Percentiles rank a stretch among this genome's conserved stretches.
Evolutionary conservation across 1,284 basidiomycete genomes (phyloP).

Genomic region (Puccinia sorghi): DNA sequence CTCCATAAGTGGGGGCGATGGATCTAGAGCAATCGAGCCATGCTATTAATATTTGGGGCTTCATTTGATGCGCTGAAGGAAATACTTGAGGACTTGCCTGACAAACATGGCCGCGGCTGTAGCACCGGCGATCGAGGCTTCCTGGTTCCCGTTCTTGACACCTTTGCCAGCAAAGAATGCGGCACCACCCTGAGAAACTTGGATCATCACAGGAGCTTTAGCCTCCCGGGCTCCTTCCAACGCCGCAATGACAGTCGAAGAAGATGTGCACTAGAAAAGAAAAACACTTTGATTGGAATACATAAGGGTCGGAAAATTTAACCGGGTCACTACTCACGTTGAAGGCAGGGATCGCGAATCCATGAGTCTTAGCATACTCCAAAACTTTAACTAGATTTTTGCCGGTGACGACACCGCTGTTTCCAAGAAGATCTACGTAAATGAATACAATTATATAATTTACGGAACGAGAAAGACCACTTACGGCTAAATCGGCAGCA

Average conservation of each 20-base stretch:
- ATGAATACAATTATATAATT: background rate
- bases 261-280: constrained; percentile 62
- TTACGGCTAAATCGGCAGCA: constrained; percentile 20
- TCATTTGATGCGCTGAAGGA: constrained; percentile 68
- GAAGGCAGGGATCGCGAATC: constrained; percentile 50
- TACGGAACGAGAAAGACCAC: background rate
- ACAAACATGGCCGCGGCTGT: constrained; percentile 90
- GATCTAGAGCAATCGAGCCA: constrained; percentile 1
- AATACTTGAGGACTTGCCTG: constrained; percentile 62
- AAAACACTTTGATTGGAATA: background rate
- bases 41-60: background rate
- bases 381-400: constrained; percentile 47
- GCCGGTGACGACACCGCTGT: constrained; percentile 49
- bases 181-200: constrained; percentile 93
- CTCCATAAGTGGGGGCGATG: constrained; percentile 55
- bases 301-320: background rate
- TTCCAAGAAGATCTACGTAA: background rate
- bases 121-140: constrained; percentile 92
- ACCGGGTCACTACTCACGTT: constrained; percentile 25
- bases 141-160: constrained; percentile 89
- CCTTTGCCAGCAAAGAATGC: constrained; percentile 98
- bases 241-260: constrained; percentile 79
- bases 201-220: constrained; percentile 97
- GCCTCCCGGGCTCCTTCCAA: constrained; percentile 87
- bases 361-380: constrained; percentile 46